Evolutionary conservation across 2,329 filamentous ascomycete species (phyloP).

Genomic region (Fusarium sororula): DNA sequence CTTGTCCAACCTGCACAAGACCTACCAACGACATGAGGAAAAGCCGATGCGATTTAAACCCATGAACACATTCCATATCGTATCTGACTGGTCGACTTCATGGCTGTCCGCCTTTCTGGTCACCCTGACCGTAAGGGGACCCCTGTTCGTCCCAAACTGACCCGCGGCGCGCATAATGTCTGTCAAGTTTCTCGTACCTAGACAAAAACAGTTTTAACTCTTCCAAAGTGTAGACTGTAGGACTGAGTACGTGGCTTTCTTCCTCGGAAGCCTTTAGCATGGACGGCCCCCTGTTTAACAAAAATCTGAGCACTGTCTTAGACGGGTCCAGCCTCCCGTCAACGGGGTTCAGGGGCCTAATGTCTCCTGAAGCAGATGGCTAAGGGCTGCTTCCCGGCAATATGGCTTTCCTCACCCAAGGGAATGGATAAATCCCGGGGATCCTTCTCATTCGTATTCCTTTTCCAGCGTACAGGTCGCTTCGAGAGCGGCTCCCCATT

Average conservation of each 20-base stretch:
- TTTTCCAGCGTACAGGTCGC: slow-evolving; percentile 4
- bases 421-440: slow-evolving; percentile 15
- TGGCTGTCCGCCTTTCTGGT: slow-evolving; percentile 5
- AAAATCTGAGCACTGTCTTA: slow-evolving; percentile 28
- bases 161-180: slow-evolving; percentile 26
- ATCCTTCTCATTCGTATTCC: slow-evolving; percentile 1
- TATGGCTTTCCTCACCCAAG: slow-evolving; percentile 29
- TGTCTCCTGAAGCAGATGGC: slow-evolving; percentile 2
- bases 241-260: slow-evolving; percentile 2
- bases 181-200: slow-evolving; percentile 19
- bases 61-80: slow-evolving; percentile 13
- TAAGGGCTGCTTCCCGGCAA: slow-evolving; percentile 26
- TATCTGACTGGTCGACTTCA: slow-evolving; percentile 30
- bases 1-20: slow-evolving; percentile 16
- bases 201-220: background rate
- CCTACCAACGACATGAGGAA: slow-evolving; percentile 9
- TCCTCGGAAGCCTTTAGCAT: background rate
- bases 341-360: slow-evolving; percentile 27
- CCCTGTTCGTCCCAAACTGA: slow-evolving; percentile 29
- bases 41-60: slow-evolving; percentile 1
- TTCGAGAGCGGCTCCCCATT: background rate
- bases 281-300: slow-evolving; percentile 11
- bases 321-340: slow-evolving; percentile 27
- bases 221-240: background rate
- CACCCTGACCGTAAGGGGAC: slow-evolving; percentile 1